phyloP scores from a whole-genome alignment of 176 grass and related monocot species.

The Carex kokanica region DNA sequence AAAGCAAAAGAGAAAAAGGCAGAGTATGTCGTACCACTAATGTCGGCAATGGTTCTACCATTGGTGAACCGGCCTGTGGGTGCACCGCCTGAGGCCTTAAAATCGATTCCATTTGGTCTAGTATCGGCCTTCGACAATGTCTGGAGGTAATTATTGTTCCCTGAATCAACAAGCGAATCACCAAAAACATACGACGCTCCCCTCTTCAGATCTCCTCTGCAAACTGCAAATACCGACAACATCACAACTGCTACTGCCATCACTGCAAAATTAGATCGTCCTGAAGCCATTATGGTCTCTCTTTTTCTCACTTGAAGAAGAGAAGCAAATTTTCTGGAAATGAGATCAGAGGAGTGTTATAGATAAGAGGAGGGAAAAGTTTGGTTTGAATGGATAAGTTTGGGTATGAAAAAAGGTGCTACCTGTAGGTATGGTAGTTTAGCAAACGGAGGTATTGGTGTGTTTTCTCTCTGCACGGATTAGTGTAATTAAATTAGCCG shows the following conservation, averaged over 20 bases:
- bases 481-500: not conserved
- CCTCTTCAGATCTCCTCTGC: not conserved
- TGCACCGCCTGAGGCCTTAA: conserved; percentile 60
- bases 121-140: conserved; percentile 80
- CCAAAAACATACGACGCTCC: conserved; percentile 94
- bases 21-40: conserved; percentile 43
- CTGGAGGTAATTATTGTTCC: conserved; percentile 91
- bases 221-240: not conserved
- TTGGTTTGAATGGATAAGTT: conserved; percentile 7
- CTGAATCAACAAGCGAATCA: conserved; percentile 86
- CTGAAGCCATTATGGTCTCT: not conserved
- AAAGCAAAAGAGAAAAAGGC: not conserved
- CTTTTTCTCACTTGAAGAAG: not conserved
- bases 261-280: not conserved
- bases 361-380: conserved; percentile 8
- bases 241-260: not conserved
- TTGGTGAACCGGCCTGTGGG: conserved; percentile 96
- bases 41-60: conserved; percentile 86
- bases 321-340: conserved; percentile 7
- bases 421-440: conserved; percentile 26
- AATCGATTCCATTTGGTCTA: conserved; percentile 87
- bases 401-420: not conserved
- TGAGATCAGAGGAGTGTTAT: not conserved
- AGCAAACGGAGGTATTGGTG: conserved; percentile 12
- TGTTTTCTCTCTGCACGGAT: not conserved